phyloP scores from a whole-genome alignment of 352 stramenopile genomes.

The Globisporangium cystogenes region DNA sequence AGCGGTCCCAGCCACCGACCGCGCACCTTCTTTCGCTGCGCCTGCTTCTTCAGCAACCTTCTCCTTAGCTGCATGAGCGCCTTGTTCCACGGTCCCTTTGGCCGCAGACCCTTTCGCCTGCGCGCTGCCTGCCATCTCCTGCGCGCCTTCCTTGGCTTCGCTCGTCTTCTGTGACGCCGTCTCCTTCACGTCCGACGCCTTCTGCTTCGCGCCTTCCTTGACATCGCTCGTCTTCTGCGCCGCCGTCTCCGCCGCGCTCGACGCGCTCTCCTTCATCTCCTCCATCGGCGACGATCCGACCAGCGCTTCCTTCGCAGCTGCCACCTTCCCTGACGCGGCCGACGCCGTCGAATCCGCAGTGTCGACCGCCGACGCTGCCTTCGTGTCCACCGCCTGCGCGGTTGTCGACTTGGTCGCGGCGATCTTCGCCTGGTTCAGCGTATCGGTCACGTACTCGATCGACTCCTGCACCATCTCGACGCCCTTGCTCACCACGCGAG shows the following conservation, averaged over 20 bases:
- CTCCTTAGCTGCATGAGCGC: not conserved
- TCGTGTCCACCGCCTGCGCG: slow-evolving; percentile 31
- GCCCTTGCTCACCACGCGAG: slow-evolving; percentile 41
- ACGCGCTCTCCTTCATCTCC: not conserved
- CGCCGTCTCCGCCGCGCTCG: not conserved
- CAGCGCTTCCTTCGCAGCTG: not conserved
- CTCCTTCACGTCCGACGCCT: slow-evolving; percentile 16
- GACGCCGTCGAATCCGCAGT: slow-evolving; percentile 15
- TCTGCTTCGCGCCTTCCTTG: slow-evolving; percentile 12
- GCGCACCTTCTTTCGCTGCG: not conserved
- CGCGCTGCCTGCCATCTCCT: not conserved
- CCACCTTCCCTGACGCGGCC: slow-evolving; percentile 2
- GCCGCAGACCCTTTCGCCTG: not conserved
- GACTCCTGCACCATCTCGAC: slow-evolving; percentile 59
- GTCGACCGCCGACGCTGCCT: slow-evolving; percentile 8
- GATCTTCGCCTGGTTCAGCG: slow-evolving; percentile 51
- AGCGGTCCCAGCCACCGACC: not conserved
- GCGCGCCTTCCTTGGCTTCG: slow-evolving; percentile 4
- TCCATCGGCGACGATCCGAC: not conserved
- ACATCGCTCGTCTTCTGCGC: not conserved
- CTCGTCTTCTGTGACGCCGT: not conserved
- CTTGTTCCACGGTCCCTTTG: slow-evolving; percentile 3
- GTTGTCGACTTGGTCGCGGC: slow-evolving; percentile 37
- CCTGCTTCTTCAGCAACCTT: not conserved
- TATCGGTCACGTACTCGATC: slow-evolving; percentile 63